Conservation (phyloP, 306 rosid genomes). For the Pyrus communis region DNA sequence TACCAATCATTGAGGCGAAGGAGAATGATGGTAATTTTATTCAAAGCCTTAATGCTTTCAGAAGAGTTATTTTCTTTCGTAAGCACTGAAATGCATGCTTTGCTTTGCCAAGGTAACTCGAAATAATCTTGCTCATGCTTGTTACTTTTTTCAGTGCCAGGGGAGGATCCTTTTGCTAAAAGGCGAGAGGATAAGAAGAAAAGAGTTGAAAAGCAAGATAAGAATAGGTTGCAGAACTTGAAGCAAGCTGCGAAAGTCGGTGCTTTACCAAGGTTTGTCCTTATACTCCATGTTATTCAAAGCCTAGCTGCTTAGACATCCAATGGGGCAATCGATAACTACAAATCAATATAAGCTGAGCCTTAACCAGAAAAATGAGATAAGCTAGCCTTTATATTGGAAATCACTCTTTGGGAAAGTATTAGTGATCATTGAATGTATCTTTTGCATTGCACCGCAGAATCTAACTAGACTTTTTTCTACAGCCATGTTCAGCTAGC, state of each 20-base stretch:
- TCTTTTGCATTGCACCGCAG: not conserved
- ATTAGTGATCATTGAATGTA: not conserved
- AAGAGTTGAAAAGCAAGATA: constrained; percentile 68
- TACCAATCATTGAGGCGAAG: constrained; percentile 91
- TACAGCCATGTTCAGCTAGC: constrained; percentile 89
- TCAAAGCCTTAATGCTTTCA: not conserved
- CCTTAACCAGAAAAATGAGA: not conserved
- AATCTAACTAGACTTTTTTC: not conserved
- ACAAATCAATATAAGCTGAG: not conserved
- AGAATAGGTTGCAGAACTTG: constrained; percentile 65
- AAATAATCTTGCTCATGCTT: not conserved
- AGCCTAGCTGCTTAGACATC: not conserved
- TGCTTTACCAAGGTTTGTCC: constrained; percentile 70
- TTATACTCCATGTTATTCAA: constrained; percentile 7
- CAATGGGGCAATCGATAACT: not conserved
- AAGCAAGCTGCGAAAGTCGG: constrained; percentile 80
- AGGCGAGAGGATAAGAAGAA: constrained; percentile 63
- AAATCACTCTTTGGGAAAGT: not conserved
- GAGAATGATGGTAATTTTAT: constrained; percentile 57
- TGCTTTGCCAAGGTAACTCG: not conserved
- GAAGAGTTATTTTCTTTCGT: not conserved
- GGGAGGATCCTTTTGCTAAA: constrained; percentile 84
- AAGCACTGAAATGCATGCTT: not conserved
- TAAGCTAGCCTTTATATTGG: not conserved
- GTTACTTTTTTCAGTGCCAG: constrained; percentile 49